Percentiles rank a stretch among this genome's conserved stretches.
Evolutionary conservation across 352 stramenopile genomes (phyloP).

Genomic region (Globisporangium apiculatum): DNA sequence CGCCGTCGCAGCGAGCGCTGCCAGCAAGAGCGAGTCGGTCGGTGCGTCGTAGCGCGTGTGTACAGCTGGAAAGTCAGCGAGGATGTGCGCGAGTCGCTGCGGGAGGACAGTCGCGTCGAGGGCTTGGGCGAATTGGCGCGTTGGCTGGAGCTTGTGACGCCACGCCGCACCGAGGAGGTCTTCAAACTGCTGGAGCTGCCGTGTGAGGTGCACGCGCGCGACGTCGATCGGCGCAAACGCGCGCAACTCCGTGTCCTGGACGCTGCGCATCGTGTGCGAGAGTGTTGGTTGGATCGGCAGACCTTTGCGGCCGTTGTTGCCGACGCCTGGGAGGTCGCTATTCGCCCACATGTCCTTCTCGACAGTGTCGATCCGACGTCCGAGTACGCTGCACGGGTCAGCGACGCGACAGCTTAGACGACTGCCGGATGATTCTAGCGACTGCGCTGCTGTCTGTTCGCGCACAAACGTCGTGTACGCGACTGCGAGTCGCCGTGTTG

Average conservation of each 20-base stretch:
- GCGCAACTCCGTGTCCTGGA: constrained; percentile 54
- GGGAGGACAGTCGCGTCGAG: constrained; percentile 39
- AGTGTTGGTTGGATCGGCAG: constrained; percentile 37
- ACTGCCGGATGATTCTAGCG: background rate
- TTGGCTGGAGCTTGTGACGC: constrained; percentile 37
- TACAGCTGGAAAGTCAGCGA: constrained; percentile 29
- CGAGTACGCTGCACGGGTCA: constrained; percentile 20
- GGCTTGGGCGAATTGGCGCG: constrained; percentile 27
- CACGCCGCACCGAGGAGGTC: constrained; percentile 39
- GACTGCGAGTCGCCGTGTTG: constrained; percentile 24
- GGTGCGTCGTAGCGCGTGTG: constrained; percentile 45
- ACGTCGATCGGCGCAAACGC: constrained; percentile 22
- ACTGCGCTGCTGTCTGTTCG: background rate
- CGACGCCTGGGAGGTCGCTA: constrained; percentile 61
- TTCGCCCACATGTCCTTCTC: constrained; percentile 50
- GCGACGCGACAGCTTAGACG: too few species aligned
- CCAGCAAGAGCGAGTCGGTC: constrained; percentile 52
- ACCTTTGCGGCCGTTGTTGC: constrained; percentile 50
- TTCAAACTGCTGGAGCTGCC: constrained; percentile 56
- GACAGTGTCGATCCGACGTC: constrained; percentile 30
- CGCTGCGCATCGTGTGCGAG: constrained; percentile 29
- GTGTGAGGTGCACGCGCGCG: constrained; percentile 40
- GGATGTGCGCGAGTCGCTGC: constrained; percentile 42
- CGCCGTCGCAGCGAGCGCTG: constrained; percentile 34
- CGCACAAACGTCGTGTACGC: constrained; percentile 19